Percentiles rank a stretch among this genome's conserved stretches.
Evolutionary conservation across 2,329 filamentous ascomycete genomes (phyloP).

Genomic region (Macrophomina pseudophaseolina): DNA sequence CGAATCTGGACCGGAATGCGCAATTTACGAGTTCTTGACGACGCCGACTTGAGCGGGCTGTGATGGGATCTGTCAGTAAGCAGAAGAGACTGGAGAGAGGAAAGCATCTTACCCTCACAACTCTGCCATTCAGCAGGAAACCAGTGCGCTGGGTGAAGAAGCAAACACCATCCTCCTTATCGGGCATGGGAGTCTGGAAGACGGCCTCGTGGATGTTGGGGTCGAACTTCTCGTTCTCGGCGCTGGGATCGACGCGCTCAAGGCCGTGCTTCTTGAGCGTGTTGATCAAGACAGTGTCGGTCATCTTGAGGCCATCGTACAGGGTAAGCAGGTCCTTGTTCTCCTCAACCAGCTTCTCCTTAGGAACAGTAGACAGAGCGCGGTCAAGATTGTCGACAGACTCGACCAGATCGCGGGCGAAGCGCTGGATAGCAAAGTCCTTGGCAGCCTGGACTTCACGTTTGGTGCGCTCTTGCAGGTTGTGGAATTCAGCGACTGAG

Average conservation of each 20-base stretch:
- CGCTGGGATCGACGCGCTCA: slow-evolving; percentile 79
- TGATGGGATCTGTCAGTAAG: slow-evolving; percentile 5
- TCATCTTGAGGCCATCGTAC: slow-evolving; percentile 93
- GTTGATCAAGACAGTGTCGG: slow-evolving; percentile 82
- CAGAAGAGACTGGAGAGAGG: not conserved
- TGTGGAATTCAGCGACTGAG: slow-evolving; percentile 94
- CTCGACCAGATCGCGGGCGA: slow-evolving; percentile 93
- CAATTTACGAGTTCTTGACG: slow-evolving; percentile 73
- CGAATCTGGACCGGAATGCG: not conserved
- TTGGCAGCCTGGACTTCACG: slow-evolving; percentile 86
- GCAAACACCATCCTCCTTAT: slow-evolving; percentile 87
- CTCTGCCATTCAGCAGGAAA: slow-evolving; percentile 88
- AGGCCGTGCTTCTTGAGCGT: slow-evolving; percentile 94
- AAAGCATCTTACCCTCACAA: slow-evolving; percentile 66
- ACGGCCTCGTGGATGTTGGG: slow-evolving; percentile 96
- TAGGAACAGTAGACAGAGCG: slow-evolving; percentile 78
- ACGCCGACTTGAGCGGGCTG: slow-evolving; percentile 92
- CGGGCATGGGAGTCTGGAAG: slow-evolving; percentile 86
- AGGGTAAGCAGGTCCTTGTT: slow-evolving; percentile 79
- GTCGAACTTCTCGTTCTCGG: slow-evolving; percentile 83
- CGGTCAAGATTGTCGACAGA: slow-evolving; percentile 97
- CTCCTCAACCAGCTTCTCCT: slow-evolving; percentile 69
- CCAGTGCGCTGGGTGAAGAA: slow-evolving; percentile 96
- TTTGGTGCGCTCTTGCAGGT: slow-evolving; percentile 92
- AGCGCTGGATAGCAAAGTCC: slow-evolving; percentile 92